Evolutionary conservation across 2,329 filamentous ascomycete species (phyloP).

Genomic region (Fusarium sp.): DNA sequence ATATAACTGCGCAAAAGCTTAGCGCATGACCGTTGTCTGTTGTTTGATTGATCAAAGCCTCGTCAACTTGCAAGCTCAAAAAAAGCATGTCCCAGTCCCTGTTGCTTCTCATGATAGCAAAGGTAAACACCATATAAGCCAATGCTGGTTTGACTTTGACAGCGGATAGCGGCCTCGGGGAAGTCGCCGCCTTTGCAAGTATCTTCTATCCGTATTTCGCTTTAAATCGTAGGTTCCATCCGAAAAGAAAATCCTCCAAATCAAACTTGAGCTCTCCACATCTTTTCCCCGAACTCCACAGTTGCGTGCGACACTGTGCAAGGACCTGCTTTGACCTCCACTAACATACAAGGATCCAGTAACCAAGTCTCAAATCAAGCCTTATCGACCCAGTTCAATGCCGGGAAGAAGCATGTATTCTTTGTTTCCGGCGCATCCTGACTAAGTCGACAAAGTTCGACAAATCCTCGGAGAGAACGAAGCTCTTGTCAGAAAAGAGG

Average conservation of each 20-base stretch:
- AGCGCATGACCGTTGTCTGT: conserved; percentile 10
- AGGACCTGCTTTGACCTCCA: conserved; percentile 14
- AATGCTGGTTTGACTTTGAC: neutral
- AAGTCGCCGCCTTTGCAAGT: conserved; percentile 7
- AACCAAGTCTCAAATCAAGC: conserved; percentile 26
- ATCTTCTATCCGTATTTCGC: neutral
- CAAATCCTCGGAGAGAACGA: neutral
- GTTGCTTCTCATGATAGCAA: neutral
- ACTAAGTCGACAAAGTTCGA: neutral
- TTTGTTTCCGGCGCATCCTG: conserved; percentile 39
- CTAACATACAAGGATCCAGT: conserved; percentile 28
- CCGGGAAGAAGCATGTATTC: conserved; percentile 43
- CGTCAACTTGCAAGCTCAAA: conserved; percentile 3
- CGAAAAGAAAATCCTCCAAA: conserved; percentile 23
- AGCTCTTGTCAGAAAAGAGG: neutral
- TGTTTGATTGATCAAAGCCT: conserved; percentile 2
- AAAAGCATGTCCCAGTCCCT: neutral
- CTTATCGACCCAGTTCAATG: conserved; percentile 41
- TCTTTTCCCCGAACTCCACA: conserved; percentile 34
- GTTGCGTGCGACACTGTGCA: conserved; percentile 27
- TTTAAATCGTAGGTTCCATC: conserved; percentile 25
- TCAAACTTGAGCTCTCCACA: conserved; percentile 15
- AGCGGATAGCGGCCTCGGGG: conserved; percentile 7
- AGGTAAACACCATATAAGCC: neutral
- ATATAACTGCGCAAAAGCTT: conserved; percentile 19